Conservation (phyloP, 352 stramenopile genomes). For the Pythium insidiosum region DNA sequence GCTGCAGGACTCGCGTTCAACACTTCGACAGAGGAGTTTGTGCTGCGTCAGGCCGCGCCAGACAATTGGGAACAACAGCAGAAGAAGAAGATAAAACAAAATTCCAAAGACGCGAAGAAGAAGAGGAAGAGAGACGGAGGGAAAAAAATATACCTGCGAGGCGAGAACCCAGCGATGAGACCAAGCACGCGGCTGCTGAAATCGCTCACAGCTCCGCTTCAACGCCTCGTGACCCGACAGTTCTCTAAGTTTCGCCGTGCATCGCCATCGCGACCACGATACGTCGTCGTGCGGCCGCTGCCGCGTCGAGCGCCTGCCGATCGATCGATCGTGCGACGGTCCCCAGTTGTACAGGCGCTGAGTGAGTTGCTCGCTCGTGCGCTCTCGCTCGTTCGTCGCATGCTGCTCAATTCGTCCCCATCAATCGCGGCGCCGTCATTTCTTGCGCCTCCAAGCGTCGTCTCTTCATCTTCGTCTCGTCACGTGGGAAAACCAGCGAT, state of each 20-base stretch:
- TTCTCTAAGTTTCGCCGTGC: not conserved
- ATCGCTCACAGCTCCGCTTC: constrained; percentile 7
- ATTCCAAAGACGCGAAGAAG: constrained; percentile 9
- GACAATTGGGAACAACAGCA: not conserved
- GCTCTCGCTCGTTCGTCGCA: no score
- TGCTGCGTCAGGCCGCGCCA: constrained; percentile 11
- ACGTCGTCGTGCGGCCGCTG: no score
- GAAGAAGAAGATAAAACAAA: not conserved
- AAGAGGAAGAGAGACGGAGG: constrained; percentile 1
- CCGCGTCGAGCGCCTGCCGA: no score
- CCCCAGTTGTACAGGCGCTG: no score
- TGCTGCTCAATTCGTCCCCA: not conserved
- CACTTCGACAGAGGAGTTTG: constrained; percentile 12
- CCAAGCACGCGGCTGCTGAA: no score
- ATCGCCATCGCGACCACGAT: not conserved
- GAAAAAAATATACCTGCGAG: not conserved
- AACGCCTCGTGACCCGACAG: not conserved
- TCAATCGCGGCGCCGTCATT: no score
- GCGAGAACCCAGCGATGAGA: not conserved
- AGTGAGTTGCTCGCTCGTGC: no score
- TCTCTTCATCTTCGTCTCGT: no score
- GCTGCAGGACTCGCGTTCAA: constrained; percentile 14
- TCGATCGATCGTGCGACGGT: no score
- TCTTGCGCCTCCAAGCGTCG: constrained; percentile 6
- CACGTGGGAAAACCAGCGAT: no score